Evolutionary conservation across 805 yeast genomes (phyloP), one percentile per base, ranked within the genome.

Genomic region (Kuraishia molischiana): DNA sequence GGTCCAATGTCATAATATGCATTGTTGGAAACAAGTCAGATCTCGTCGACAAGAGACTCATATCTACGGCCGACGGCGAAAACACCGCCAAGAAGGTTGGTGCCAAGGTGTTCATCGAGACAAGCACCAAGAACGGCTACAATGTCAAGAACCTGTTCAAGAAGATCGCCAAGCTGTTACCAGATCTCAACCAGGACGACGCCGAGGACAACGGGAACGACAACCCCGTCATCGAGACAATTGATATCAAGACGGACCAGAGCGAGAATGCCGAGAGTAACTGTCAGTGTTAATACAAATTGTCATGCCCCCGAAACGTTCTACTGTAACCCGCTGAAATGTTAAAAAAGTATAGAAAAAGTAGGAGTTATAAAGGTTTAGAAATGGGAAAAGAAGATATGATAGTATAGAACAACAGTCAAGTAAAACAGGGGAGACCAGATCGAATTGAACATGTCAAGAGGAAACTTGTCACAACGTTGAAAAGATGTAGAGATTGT

Each of bases 11-110:
- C 24, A 78, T 90, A 45, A 69, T 92, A 32, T 92, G 87, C 37
- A 62, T 90, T 33, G 97, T 90, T 28, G 98, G 97, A 18, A 90
- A 92, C 62, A 90, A 90, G 62, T 72, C 78, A 29, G 97, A 89
- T 62, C 69, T 89, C 38, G 63, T 69, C 32, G 86, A 81, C 48
- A 79, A 82, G 53, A 75, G 97, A 51, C 86, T 86, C 52, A 89
- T 89, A 5, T 68, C 87, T 3, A 61, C 68, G 5, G 89, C 83
- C 48, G 97, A 92, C 51, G 96, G 95, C 32, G 92, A 86, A 55
- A 69, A 69, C 41, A 73, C 83, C 48, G 81, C 90, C 22, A 71
- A 77, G 46, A 69, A 69, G 36, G 66, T 85, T 39, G 85, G 81
- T 8, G 89, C 90, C 34, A 75, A 78, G 54, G 76, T 83, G 44